phyloP scores from a whole-genome alignment of 225 moss, liverwort and hornwort species.

The Climacium dendroides region DNA sequence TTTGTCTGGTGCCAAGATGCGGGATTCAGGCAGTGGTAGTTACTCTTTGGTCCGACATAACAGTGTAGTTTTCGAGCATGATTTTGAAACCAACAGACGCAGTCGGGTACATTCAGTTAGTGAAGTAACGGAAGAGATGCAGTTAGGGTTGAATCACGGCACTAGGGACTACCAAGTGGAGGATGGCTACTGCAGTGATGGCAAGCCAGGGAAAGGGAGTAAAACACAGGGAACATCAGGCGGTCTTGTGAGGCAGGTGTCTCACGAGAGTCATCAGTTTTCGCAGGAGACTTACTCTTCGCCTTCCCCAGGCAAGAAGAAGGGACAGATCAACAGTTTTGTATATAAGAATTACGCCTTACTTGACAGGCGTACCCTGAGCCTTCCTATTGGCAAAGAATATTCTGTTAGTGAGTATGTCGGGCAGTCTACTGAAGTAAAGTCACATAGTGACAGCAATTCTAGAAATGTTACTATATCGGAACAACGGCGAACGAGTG shows the following conservation, averaged over 20 bases:
- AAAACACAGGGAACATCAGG: not conserved
- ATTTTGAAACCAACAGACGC: slow-evolving; percentile 11
- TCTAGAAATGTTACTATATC: slow-evolving; percentile 23
- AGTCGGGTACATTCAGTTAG: slow-evolving; percentile 29
- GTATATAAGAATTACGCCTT: slow-evolving; percentile 45
- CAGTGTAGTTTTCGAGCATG: slow-evolving; percentile 42
- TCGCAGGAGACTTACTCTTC: slow-evolving; percentile 24
- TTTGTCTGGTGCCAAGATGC: slow-evolving; percentile 8
- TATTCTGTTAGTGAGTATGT: slow-evolving; percentile 17
- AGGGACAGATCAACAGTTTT: slow-evolving; percentile 31
- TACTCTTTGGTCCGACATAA: slow-evolving; percentile 24
- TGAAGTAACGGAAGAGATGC: slow-evolving; percentile 39
- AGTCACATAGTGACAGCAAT: not conserved
- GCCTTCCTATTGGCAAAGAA: slow-evolving; percentile 27
- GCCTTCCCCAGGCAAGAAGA: slow-evolving; percentile 4
- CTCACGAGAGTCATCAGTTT: slow-evolving; percentile 47
- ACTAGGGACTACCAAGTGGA: not conserved
- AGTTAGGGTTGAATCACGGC: slow-evolving; percentile 14
- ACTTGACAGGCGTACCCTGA: slow-evolving; percentile 37
- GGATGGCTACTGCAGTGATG: slow-evolving; percentile 6
- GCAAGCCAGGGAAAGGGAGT: not conserved
- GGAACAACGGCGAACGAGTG: slow-evolving; percentile 9
- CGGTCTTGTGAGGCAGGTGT: slow-evolving; percentile 37
- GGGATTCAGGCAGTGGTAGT: not conserved
- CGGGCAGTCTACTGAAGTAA: slow-evolving; percentile 12